Percentiles rank a stretch among this genome's conserved stretches.
phyloP scores from a whole-genome alignment of 306 rosid species.

The Ziziphus jujuba region DNA sequence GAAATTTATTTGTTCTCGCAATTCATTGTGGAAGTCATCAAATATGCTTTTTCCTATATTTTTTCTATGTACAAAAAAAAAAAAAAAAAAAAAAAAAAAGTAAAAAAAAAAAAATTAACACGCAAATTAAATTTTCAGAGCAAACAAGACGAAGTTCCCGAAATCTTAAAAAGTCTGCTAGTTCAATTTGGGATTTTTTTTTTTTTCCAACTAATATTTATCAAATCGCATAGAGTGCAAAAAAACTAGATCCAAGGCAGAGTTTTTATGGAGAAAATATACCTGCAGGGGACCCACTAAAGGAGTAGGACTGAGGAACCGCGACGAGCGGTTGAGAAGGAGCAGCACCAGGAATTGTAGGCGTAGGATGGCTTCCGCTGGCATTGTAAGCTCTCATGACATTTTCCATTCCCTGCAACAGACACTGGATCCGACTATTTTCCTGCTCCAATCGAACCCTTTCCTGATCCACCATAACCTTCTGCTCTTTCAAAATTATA shows the following conservation, averaged over 20 bases:
- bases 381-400: slow-evolving; percentile 53
- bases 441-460: slow-evolving; percentile 58
- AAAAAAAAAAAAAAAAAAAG: too few species aligned
- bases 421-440: slow-evolving; percentile 52
- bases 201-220: not conserved
- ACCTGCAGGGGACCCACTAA: slow-evolving; percentile 44
- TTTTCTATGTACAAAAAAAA: too few species aligned
- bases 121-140: too few species aligned
- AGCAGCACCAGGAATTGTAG: slow-evolving; percentile 18
- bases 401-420: slow-evolving; percentile 60
- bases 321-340: slow-evolving; percentile 16
- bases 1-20: too few species aligned
- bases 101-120: too few species aligned
- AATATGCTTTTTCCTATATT: too few species aligned
- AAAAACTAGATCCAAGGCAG: not conserved
- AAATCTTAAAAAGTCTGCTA: too few species aligned
- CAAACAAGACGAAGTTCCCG: too few species aligned
- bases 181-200: too few species aligned
- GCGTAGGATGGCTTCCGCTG: slow-evolving; percentile 18
- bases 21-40: too few species aligned
- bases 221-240: not conserved
- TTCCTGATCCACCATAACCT: slow-evolving; percentile 63
- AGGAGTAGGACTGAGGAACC: slow-evolving; percentile 30
- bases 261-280: not conserved
- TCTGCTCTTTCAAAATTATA: slow-evolving; percentile 68